Percentiles rank a stretch among this genome's conserved stretches.
Evolutionary conservation across 148 eudicot genomes (phyloP).

Genomic region (Hydrangea macrophylla): DNA sequence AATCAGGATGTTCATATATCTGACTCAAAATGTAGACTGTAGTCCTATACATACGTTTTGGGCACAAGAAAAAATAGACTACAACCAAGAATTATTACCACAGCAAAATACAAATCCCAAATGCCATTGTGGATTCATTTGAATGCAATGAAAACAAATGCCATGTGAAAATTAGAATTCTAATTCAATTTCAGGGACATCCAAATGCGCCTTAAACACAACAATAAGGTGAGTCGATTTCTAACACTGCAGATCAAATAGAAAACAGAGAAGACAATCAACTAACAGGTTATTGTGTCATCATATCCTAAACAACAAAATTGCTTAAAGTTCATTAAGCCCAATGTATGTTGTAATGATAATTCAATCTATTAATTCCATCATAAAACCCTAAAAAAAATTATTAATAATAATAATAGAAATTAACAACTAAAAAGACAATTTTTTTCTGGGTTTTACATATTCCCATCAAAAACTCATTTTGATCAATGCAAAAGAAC

Average conservation of each 20-base stretch:
- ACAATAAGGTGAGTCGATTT: neutral
- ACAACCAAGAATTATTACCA: neutral
- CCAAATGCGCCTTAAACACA: neutral
- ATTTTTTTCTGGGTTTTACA: neutral
- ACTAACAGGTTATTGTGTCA: neutral
- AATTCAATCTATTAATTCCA: no score
- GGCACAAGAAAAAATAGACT: neutral
- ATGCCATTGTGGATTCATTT: no score
- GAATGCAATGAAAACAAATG: neutral
- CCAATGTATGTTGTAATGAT: neutral
- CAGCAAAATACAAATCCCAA: no score
- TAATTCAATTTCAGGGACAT: neutral
- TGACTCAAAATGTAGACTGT: no score
- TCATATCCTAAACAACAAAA: neutral
- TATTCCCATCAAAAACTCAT: neutral
- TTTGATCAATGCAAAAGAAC: neutral
- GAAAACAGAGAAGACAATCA: neutral
- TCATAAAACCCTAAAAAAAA: no score
- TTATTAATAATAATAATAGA: neutral
- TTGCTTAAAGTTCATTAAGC: neutral
- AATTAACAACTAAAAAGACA: neutral
- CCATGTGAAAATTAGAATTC: neutral
- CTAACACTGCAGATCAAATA: neutral
- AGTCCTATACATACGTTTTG: neutral
- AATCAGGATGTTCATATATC: neutral